These are phyloP conservation scores for Cubamyces lactineus DNA, from an alignment of 768 basidiomycete genomes.

Conservation along the genomic window DNA sequence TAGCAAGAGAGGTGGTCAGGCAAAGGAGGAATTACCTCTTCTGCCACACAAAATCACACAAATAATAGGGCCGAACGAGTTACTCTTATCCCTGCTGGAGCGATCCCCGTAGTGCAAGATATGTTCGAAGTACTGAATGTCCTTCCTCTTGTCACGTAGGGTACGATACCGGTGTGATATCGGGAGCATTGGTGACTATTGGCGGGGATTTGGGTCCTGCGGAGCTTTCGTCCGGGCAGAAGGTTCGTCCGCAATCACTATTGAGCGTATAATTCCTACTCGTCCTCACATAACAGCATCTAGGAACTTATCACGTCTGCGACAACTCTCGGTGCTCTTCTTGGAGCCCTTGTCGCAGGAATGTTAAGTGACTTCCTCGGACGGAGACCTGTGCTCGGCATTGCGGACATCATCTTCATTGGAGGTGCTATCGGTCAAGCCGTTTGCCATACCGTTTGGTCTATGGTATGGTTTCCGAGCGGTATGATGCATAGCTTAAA, in stretches of 20 bases:
- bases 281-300: not conserved
- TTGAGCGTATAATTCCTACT: too few relatives aligned
- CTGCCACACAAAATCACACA: too few relatives aligned
- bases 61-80: too few relatives aligned
- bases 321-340: slow-evolving; percentile 75
- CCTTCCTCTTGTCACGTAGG: slow-evolving; percentile 43
- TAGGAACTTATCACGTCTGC: slow-evolving; percentile 80
- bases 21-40: too few relatives aligned
- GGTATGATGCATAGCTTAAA: not conserved
- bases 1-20: too few relatives aligned
- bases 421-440: slow-evolving; percentile 74
- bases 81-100: too few relatives aligned
- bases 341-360: slow-evolving; percentile 75
- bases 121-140: not conserved
- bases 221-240: slow-evolving; percentile 61
- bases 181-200: slow-evolving; percentile 79
- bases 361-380: slow-evolving; percentile 73
- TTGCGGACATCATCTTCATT: slow-evolving; percentile 76
- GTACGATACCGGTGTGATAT: slow-evolving; percentile 82
- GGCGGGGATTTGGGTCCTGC: slow-evolving; percentile 64
- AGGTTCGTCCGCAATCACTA: slow-evolving; percentile 41
- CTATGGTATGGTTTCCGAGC: slow-evolving; percentile 50
- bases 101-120: too few relatives aligned
- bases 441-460: slow-evolving; percentile 67
- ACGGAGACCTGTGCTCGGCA: slow-evolving; percentile 61